These are phyloP conservation scores for Cryomyces antarcticus DNA, from an alignment of 495 filamentous ascomycete genomes.

Conservation along the genomic window DNA sequence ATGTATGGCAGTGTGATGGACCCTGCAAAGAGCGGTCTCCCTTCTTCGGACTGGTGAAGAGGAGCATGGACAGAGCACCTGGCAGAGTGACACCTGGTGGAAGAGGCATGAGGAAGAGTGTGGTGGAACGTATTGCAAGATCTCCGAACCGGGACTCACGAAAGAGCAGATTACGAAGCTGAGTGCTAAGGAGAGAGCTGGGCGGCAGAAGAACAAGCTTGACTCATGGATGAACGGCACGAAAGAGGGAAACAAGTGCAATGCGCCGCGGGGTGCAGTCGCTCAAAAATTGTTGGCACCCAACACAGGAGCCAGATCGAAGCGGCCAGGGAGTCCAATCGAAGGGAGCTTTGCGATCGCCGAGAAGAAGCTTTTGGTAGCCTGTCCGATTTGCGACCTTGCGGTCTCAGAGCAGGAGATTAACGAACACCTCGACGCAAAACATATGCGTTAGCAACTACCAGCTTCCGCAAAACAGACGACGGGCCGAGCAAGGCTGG, in stretches of 20 bases:
- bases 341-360: background rate
- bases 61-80: constrained; percentile 17
- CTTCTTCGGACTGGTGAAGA: constrained; percentile 19
- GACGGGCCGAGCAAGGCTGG: no score
- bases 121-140: constrained; percentile 16
- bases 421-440: constrained; percentile 14
- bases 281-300: background rate
- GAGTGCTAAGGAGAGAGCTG: constrained; percentile 14
- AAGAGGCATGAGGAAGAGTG: constrained; percentile 14
- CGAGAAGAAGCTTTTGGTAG: background rate
- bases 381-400: constrained; percentile 6
- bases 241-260: background rate
- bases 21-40: constrained; percentile 11
- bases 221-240: constrained; percentile 12
- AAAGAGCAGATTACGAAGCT: constrained; percentile 12
- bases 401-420: constrained; percentile 7
- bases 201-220: constrained; percentile 19
- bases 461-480: no score
- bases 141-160: constrained; percentile 14
- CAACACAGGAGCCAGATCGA: background rate
- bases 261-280: background rate
- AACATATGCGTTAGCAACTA: constrained; percentile 2
- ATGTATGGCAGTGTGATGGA: constrained; percentile 19
- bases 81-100: constrained; percentile 17
- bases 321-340: background rate